These are phyloP conservation scores for Backusella sp. DNA, from an alignment of 192 early-diverging fungal genomes.

Conservation along the genomic window DNA sequence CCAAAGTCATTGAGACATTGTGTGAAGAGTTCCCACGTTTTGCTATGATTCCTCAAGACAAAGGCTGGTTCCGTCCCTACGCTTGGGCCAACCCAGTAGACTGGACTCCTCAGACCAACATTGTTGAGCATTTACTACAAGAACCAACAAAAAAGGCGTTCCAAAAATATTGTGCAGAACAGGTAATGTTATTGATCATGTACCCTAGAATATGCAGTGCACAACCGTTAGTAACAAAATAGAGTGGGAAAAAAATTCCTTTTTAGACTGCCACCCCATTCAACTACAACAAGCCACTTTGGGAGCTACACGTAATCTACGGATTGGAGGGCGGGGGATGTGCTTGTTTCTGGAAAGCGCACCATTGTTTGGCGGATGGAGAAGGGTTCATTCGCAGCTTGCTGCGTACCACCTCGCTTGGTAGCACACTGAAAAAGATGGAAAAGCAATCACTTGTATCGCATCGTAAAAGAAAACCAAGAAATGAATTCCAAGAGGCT, in stretches of 20 bases:
- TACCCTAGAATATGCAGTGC: slow-evolving; percentile 8
- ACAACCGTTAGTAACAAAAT: background rate
- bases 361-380: slow-evolving; percentile 35
- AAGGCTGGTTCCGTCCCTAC: background rate
- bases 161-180: slow-evolving; percentile 15
- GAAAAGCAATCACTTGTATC: background rate
- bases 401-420: slow-evolving; percentile 18
- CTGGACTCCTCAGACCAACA: background rate
- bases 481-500: background rate
- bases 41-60: background rate
- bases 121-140: slow-evolving; percentile 9
- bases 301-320: slow-evolving; percentile 25
- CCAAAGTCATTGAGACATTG: slow-evolving; percentile 11
- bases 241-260: background rate
- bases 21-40: slow-evolving; percentile 23
- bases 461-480: background rate
- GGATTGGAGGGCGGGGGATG: slow-evolving; percentile 22
- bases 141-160: slow-evolving; percentile 17
- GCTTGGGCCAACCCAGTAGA: background rate
- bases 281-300: slow-evolving; percentile 21
- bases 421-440: slow-evolving; percentile 6
- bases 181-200: background rate
- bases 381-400: slow-evolving; percentile 25
- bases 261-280: slow-evolving; percentile 24
- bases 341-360: slow-evolving; percentile 38